These are phyloP conservation scores for Paxillus involutus DNA, from an alignment of 768 basidiomycete genomes.

Conservation along the genomic window DNA sequence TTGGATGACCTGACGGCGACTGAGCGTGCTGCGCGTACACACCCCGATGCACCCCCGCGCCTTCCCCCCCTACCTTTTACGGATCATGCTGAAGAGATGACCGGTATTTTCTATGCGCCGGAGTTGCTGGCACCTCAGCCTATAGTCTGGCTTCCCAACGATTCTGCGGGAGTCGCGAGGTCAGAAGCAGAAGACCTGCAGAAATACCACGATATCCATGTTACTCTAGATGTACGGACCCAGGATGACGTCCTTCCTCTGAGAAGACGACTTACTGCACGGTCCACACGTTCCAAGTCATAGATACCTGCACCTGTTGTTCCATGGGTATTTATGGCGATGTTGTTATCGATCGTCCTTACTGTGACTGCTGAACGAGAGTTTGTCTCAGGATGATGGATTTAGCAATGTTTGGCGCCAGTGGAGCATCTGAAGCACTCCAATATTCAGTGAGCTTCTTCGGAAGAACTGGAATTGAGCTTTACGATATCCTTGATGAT, in stretches of 20 bases:
- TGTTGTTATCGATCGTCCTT: conserved; percentile 2
- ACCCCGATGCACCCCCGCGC: conserved; percentile 75
- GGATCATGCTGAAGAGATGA: conserved; percentile 77
- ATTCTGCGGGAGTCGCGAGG: conserved; percentile 68
- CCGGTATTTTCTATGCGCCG: conserved; percentile 77
- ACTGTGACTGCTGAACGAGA: background rate
- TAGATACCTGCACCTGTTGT: background rate
- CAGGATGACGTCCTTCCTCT: conserved; percentile 49
- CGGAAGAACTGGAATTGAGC: no score
- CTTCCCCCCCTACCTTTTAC: conserved; percentile 67
- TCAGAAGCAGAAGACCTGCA: conserved; percentile 77
- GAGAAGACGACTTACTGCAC: conserved; percentile 8
- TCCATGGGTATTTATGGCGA: background rate
- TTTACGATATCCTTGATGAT: no score
- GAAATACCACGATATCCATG: conserved; percentile 68
- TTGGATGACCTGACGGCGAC: conserved; percentile 82
- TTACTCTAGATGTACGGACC: conserved; percentile 66
- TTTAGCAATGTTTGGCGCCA: background rate
- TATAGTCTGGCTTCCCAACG: conserved; percentile 85
- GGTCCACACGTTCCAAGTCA: background rate
- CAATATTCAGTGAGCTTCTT: background rate
- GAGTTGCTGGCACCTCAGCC: conserved; percentile 77
- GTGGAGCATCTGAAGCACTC: background rate
- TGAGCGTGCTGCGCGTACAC: conserved; percentile 73
- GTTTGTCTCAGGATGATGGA: background rate